Base-by-base conservation (phyloP, 768 basidiomycete genomes). In the Agrocybe chaxingu region DNA sequence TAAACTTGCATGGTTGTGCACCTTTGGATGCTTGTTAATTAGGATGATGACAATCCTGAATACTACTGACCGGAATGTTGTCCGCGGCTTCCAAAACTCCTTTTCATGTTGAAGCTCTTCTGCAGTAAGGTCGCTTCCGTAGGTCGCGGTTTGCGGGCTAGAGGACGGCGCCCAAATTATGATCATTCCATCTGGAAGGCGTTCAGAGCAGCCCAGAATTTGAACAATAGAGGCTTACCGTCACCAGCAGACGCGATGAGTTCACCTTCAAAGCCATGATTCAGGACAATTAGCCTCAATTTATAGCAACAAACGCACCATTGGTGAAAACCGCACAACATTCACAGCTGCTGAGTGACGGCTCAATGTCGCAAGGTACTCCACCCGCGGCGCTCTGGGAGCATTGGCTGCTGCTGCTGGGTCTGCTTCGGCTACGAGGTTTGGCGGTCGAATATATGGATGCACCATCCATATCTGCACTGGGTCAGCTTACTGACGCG, bases 1-100 rank as follows among this genome's bases (percentile, higher is more conserved):
- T 99, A 99, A 5, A 98, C 93, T 66, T 98, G 93, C 82, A 95
- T 92, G 3, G 87, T 86, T 1, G 93, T 91, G 57, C 91, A 92
- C 51, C 94, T 96, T n/a, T 11, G 34, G 9, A 40, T 7, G 18
- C n/a, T 32, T 12, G 35, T 50, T 9, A 24, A 39, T 47, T 29
- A 34, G 12, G 37, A 40, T 13, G 18, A 44, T 16, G 0, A 42
- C 4, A 45, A 43, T 32, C 2, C 32, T 6, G 19, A 53, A 16
- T 30, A 42, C n/a, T 58, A 76, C 65, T 58, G 43, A 92, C 89
- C 88, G 76, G 62, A 96, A 86, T 24, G 90, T 88, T 31, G 84
- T 89, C 36, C 89, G 78, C 19, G 91, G 85, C 64, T 91, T 88
- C 97, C 97, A 99, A 59, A 85, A 88, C 63, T 99, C 97, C 68